Evolutionary conservation across 306 rosid genomes (phyloP).

Genomic region (Cicer bijugum): DNA sequence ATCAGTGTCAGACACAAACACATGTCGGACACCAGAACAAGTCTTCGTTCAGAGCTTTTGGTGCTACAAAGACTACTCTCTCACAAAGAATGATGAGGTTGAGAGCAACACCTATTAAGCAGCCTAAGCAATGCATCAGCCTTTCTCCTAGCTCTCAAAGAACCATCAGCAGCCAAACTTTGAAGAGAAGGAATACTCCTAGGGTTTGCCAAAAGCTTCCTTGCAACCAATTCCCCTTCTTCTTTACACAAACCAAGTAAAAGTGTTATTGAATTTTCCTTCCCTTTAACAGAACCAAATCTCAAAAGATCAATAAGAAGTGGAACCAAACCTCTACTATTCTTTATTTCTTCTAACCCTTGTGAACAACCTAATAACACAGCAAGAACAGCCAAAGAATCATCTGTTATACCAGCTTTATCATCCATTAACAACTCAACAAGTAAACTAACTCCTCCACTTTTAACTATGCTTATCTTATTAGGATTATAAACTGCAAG

Average conservation of each 20-base stretch:
- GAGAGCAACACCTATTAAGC: slow-evolving; percentile 80
- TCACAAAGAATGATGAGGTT: slow-evolving; percentile 58
- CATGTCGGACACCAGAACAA: no score
- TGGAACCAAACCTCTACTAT: slow-evolving; percentile 66
- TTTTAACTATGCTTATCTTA: slow-evolving; percentile 59
- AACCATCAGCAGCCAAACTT: slow-evolving; percentile 74
- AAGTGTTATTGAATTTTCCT: slow-evolving; percentile 78
- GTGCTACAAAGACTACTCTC: neutral
- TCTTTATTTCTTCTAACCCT: slow-evolving; percentile 74
- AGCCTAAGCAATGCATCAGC: slow-evolving; percentile 85
- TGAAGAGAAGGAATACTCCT: slow-evolving; percentile 84
- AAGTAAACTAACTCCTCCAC: slow-evolving; percentile 69
- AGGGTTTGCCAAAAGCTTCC: slow-evolving; percentile 72
- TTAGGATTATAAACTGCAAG: slow-evolving; percentile 77
- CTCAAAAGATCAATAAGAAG: slow-evolving; percentile 85
- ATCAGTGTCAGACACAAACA: no score
- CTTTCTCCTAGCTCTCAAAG: slow-evolving; percentile 78
- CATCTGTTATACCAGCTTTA: slow-evolving; percentile 83
- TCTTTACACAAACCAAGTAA: slow-evolving; percentile 83
- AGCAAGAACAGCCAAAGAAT: slow-evolving; percentile 71
- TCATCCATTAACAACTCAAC: slow-evolving; percentile 79
- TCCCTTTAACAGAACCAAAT: slow-evolving; percentile 88
- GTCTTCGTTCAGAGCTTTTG: no score
- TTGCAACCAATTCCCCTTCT: slow-evolving; percentile 78
- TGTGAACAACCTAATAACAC: slow-evolving; percentile 67